These are phyloP conservation scores for Gnomoniopsis sp. DNA, from an alignment of 2,329 filamentous ascomycete genomes.

Conservation along the genomic window DNA sequence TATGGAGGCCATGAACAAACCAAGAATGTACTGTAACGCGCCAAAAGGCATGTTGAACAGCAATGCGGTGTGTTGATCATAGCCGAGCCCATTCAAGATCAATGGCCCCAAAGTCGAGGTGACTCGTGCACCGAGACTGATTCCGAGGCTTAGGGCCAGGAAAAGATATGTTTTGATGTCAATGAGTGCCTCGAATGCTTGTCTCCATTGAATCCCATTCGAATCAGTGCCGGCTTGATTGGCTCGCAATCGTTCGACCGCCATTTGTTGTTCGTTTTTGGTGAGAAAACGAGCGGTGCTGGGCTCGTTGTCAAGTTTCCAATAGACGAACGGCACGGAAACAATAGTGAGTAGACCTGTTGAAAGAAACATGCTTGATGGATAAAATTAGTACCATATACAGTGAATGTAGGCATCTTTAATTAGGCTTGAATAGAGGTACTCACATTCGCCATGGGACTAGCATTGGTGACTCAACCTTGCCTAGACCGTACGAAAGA, in stretches of 20 bases:
- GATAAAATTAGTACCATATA: background rate
- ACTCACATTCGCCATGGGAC: slow-evolving; percentile 37
- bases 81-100: slow-evolving; percentile 59
- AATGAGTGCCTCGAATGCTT: slow-evolving; percentile 50
- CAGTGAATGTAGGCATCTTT: slow-evolving; percentile 18
- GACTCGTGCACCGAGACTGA: slow-evolving; percentile 63
- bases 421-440: too few species aligned
- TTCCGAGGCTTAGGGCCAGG: slow-evolving; percentile 55
- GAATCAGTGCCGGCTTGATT: slow-evolving; percentile 76
- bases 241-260: slow-evolving; percentile 66
- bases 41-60: slow-evolving; percentile 68
- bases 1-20: slow-evolving; percentile 55
- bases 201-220: slow-evolving; percentile 64
- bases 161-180: slow-evolving; percentile 58
- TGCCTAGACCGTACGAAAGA: slow-evolving; percentile 54
- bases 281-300: slow-evolving; percentile 54
- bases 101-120: slow-evolving; percentile 64
- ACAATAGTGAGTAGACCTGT: slow-evolving; percentile 59
- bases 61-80: slow-evolving; percentile 53
- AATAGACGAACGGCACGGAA: slow-evolving; percentile 56
- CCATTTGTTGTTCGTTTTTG: slow-evolving; percentile 63
- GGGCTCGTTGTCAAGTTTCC: slow-evolving; percentile 58
- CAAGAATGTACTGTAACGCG: slow-evolving; percentile 55
- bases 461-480: slow-evolving; percentile 37
- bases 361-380: slow-evolving; percentile 51